Conservation (phyloP, 2,329 filamentous ascomycete species). For the Cryphonectria parasitica region DNA sequence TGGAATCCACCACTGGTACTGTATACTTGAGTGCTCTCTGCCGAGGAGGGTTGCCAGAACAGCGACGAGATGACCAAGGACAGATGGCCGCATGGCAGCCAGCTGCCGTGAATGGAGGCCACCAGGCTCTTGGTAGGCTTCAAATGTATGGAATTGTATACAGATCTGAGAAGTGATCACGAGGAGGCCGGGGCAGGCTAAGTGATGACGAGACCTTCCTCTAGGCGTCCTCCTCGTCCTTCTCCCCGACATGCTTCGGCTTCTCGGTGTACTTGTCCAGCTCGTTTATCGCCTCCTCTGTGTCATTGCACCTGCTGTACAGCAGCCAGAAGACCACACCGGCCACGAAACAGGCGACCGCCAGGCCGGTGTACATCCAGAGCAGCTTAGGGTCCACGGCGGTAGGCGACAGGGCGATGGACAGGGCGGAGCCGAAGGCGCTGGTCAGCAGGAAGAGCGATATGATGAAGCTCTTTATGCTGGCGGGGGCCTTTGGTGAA, state of each 20-base stretch:
- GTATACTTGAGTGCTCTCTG: no score
- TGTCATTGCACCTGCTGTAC: slow-evolving; percentile 26
- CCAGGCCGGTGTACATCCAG: slow-evolving; percentile 29
- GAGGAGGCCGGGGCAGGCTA: no score
- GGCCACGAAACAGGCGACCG: slow-evolving; percentile 19
- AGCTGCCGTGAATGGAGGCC: no score
- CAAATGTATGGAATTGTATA: no score
- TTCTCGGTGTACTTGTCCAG: slow-evolving; percentile 25
- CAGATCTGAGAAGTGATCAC: no score
- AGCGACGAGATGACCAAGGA: no score
- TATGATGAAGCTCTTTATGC: slow-evolving; percentile 30
- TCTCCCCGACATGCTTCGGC: slow-evolving; percentile 18
- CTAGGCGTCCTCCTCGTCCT: slow-evolving; percentile 6
- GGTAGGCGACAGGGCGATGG: slow-evolving; percentile 26
- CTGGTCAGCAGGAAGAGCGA: slow-evolving; percentile 29
- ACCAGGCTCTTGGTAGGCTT: no score
- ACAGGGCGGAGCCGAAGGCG: slow-evolving; percentile 28
- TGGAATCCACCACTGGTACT: no score
- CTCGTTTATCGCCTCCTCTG: slow-evolving; percentile 26
- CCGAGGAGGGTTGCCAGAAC: no score
- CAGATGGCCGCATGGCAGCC: no score
- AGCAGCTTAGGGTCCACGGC: slow-evolving; percentile 27
- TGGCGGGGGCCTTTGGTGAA: slow-evolving; percentile 29
- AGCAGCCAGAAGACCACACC: slow-evolving; percentile 25
- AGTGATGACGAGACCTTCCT: no score